Percentiles rank a stretch among this genome's conserved stretches.
These are phyloP conservation scores for Comarum palustre DNA, from an alignment of 306 rosid genomes.

Conservation along the genomic window DNA sequence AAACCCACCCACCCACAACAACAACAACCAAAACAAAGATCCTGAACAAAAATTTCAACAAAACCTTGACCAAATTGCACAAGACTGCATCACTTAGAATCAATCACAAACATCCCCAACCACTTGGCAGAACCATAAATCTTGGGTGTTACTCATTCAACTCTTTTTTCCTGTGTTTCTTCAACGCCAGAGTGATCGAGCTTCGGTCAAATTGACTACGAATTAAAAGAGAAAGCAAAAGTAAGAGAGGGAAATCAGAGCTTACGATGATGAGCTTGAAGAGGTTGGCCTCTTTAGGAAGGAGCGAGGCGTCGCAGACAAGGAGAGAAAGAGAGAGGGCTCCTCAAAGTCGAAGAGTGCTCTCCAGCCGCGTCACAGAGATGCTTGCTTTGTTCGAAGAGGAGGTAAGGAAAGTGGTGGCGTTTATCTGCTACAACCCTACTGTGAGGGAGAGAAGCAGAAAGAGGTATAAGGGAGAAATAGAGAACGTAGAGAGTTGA, in stretches of 20 bases:
- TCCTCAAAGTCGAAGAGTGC: background rate
- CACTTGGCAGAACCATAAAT: background rate
- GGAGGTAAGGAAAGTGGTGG: conserved; percentile 32
- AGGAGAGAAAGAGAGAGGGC: conserved; percentile 3
- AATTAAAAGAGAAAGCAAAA: conserved; percentile 3
- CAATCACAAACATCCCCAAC: conserved; percentile 2
- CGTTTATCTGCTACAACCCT: conserved; percentile 75
- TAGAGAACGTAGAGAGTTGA: too few species aligned
- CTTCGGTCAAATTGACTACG: conserved; percentile 22
- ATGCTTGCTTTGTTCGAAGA: background rate
- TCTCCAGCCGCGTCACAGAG: background rate
- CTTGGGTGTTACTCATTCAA: conserved; percentile 18
- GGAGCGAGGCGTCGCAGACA: conserved; percentile 72
- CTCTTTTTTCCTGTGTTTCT: background rate
- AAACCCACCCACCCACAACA: background rate
- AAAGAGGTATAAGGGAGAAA: background rate
- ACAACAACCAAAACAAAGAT: background rate
- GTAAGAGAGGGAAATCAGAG: conserved; percentile 30
- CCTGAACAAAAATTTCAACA: background rate
- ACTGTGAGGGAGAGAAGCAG: conserved; percentile 30
- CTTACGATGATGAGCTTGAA: conserved; percentile 98
- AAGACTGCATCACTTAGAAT: conserved; percentile 1
- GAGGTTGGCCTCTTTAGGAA: conserved; percentile 87
- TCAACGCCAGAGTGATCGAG: conserved; percentile 21
- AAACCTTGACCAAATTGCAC: conserved; percentile 8